Conservation (phyloP, 768 basidiomycete genomes). For the Boletellus ananas region DNA sequence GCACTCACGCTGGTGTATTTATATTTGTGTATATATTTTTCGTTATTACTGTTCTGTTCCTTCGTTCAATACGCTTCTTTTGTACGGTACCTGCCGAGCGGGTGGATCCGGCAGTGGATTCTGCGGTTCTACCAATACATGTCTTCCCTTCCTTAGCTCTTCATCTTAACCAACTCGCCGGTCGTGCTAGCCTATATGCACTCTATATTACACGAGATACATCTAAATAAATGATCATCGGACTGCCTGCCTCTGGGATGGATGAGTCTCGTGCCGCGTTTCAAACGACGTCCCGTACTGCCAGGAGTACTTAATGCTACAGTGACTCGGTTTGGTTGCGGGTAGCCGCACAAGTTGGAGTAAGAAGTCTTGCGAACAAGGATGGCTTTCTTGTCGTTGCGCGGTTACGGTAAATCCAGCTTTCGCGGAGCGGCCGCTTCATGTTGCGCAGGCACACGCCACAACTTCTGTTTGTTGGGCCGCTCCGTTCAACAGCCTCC, state of each 20-base stretch:
- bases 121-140: neutral
- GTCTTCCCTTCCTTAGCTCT: neutral
- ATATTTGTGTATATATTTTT: neutral
- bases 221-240: no score
- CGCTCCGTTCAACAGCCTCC: no score
- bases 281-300: no score
- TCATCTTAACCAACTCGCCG: neutral
- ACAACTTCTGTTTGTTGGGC: no score
- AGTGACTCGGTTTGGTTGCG: no score
- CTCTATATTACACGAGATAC: neutral
- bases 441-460: no score
- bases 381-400: no score
- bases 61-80: neutral
- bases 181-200: neutral
- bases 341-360: no score
- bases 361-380: no score
- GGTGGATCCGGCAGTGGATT: neutral
- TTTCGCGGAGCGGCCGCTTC: no score
- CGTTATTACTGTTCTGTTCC: neutral
- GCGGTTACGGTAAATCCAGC: no score
- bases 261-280: neutral
- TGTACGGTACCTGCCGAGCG: conserved; percentile 5
- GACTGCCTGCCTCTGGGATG: neutral
- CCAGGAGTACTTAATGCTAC: no score
- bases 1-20: neutral